phyloP scores from a whole-genome alignment of 257 asterid genomes.

The Forsythia suspensa region DNA sequence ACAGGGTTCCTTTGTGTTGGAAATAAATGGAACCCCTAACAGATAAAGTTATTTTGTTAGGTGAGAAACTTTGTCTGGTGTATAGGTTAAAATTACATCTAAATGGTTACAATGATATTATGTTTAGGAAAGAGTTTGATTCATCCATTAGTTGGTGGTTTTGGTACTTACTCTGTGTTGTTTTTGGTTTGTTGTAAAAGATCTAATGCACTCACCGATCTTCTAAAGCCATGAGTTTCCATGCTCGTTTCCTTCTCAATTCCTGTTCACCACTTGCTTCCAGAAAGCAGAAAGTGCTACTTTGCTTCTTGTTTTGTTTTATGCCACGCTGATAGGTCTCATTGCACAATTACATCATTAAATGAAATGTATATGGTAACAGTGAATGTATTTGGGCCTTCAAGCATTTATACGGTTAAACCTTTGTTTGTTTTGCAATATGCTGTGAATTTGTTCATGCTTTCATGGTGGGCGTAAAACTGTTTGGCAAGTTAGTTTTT shows the following conservation, averaged over 20 bases:
- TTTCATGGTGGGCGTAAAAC: neutral
- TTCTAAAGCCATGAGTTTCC: neutral
- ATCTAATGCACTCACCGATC: no score
- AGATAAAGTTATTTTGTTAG: neutral
- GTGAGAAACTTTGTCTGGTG: no score
- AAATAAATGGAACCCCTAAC: neutral
- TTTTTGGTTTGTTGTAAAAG: neutral
- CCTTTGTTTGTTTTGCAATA: neutral
- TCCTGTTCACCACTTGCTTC: neutral
- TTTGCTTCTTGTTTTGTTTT: neutral
- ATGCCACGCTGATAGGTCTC: no score
- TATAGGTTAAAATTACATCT: no score
- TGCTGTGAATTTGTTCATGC: neutral
- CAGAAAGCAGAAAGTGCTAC: neutral
- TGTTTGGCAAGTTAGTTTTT: neutral
- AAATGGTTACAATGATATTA: no score
- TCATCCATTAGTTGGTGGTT: neutral
- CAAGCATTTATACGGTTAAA: neutral
- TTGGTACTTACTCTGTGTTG: neutral
- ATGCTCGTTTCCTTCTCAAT: neutral
- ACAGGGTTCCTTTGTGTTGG: neutral
- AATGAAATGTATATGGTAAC: neutral
- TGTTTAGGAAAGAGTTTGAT: no score
- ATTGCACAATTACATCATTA: no score
- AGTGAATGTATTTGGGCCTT: neutral